A percentile compares a stretch with the other conserved stretches of the same genome.
phyloP scores from a whole-genome alignment of 1,139 yeast genomes.

The Protomyces macrosporus region DNA sequence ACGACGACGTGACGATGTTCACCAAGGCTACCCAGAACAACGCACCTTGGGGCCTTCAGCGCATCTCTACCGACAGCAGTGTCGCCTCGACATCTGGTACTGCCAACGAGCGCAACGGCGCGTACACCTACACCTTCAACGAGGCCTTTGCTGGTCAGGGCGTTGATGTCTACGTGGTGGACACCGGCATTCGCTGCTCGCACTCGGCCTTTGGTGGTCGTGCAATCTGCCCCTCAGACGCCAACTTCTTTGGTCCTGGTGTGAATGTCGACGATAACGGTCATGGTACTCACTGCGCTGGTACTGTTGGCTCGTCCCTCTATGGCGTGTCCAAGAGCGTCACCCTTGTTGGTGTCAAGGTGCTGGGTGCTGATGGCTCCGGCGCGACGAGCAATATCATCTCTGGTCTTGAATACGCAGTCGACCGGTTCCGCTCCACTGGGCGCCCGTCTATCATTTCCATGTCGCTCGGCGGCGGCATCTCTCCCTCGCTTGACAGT shows the following conservation, averaged over 20 bases:
- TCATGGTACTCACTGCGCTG: slow-evolving; percentile 64
- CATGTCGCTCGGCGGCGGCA: slow-evolving; percentile 60
- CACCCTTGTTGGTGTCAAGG: slow-evolving; percentile 54
- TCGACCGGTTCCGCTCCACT: slow-evolving; percentile 34
- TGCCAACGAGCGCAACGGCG: slow-evolving; percentile 50
- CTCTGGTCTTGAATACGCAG: slow-evolving; percentile 46
- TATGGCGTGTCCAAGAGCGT: slow-evolving; percentile 64
- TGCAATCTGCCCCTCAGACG: slow-evolving; percentile 82
- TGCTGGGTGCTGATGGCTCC: slow-evolving; percentile 48
- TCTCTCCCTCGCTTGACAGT: slow-evolving; percentile 48
- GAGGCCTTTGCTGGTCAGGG: slow-evolving; percentile 75
- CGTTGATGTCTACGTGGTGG: slow-evolving; percentile 78
- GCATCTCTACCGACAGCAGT: slow-evolving; percentile 61
- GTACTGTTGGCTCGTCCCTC: slow-evolving; percentile 54
- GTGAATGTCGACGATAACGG: slow-evolving; percentile 85
- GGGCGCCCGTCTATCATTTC: slow-evolving; percentile 45
- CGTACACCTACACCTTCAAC: slow-evolving; percentile 81
- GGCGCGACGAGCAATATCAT: slow-evolving; percentile 49
- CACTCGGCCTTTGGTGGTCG: slow-evolving; percentile 87
- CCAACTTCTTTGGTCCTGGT: slow-evolving; percentile 78
- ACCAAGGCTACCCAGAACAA: slow-evolving; percentile 55
- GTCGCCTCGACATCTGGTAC: neutral
- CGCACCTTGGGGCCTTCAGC: slow-evolving; percentile 94
- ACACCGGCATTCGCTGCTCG: slow-evolving; percentile 78
- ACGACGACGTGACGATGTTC: slow-evolving; percentile 42